Evolutionary conservation across 164 flowering plant species (phyloP), one percentile per base, ranked within the genome.

Genomic region (Magnolia kwangsiensis): DNA sequence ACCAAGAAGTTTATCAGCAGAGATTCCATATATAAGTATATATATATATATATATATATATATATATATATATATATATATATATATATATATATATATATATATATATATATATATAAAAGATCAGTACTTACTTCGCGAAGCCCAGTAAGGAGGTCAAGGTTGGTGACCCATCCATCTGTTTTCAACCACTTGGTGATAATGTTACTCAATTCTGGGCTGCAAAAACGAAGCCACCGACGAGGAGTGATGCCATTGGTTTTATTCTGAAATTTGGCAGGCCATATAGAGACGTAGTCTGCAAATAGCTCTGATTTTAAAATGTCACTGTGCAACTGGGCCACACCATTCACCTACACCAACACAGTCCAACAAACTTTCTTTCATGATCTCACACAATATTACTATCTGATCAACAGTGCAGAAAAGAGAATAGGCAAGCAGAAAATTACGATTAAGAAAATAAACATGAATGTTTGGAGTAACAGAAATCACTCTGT

Each of bases 181-280:
- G 98, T 92, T 83, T 92, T 91, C 67, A 96, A 81, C 97, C 97
- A 90, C 86, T 94, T 94, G 74, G 97, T 90, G 77, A 94, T 92
- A 68, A 94, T 90, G 77, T 69, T 79, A 76, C 97, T 94, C 51
- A 96, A 94, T 83, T 91, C 96, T 64, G 99, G 98, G 79, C 87
- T 96, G 90, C 98, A 94, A 81, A 92, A 96, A 2, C 85, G 86
- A 74, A 96, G 93, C 99, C 99, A 96, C 24, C 99, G 83, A 50
- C 98, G 97, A 77, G 97, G 99, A 72, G 99, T 96, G 71, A 96
- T 91, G 72, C 99, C 99, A 82, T 96, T 96, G 63, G 99, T 96
- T 78, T 96, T 96, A 80, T 96, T 96, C 83, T 96, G 98, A 75
- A 96, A 92, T 83, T 94, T 94, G 77, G 82, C 83, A 11, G 99